Conservation (phyloP, 2,329 filamentous ascomycete genomes). For the Calonectria pseudoturangicola region DNA sequence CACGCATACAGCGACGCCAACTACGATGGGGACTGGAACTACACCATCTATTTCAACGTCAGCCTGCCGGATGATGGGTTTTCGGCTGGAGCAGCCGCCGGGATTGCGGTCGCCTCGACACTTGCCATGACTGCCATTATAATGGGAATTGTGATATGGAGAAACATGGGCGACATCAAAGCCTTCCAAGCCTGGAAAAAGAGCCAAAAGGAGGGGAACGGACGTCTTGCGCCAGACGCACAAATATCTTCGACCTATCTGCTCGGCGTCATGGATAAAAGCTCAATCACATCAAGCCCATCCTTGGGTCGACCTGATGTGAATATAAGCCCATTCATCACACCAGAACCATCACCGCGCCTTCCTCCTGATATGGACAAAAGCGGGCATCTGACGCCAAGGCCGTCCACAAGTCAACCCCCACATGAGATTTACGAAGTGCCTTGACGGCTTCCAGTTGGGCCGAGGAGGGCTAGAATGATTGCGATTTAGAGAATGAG, state of each 20-base stretch:
- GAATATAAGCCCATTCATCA: too few relatives aligned
- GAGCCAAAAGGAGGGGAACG: background rate
- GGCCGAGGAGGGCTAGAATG: too few relatives aligned
- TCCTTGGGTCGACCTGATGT: too few relatives aligned
- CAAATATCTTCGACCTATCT: background rate
- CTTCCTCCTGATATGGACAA: background rate
- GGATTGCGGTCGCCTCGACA: background rate
- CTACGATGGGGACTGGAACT: constrained; percentile 4
- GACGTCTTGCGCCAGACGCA: background rate
- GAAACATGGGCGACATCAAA: background rate
- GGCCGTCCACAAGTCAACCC: background rate
- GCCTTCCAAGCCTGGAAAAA: constrained; percentile 9
- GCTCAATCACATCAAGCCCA: too few relatives aligned
- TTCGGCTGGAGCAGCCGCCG: background rate
- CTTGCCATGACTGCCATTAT: background rate
- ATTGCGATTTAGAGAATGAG: background rate
- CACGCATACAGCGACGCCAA: background rate
- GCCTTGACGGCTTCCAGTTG: background rate
- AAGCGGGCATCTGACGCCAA: background rate
- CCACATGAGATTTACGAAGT: background rate
- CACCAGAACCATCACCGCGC: too few relatives aligned
- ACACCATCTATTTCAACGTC: background rate
- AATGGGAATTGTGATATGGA: background rate
- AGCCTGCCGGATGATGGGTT: background rate
- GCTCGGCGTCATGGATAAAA: background rate